Percentiles rank a stretch among this genome's conserved stretches.
These are phyloP conservation scores for Trifolium subterraneum DNA, from an alignment of 306 rosid species.

Conservation along the genomic window DNA sequence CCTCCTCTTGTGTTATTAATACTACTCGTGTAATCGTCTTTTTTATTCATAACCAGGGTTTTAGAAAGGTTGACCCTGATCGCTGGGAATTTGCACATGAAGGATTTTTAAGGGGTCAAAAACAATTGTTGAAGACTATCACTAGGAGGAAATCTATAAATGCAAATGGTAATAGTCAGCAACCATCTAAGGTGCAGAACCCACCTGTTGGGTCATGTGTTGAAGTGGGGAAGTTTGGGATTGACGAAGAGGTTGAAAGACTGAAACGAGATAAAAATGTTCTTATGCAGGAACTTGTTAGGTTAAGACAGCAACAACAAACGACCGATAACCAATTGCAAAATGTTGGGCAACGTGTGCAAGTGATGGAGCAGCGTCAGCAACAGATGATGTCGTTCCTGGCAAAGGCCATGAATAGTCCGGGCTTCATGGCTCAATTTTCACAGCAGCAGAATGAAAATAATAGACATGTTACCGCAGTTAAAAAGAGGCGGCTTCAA, in stretches of 20 bases:
- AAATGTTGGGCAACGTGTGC: constrained; percentile 63
- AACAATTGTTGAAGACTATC: constrained; percentile 79
- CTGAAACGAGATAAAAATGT: constrained; percentile 95
- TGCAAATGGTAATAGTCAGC: constrained; percentile 40
- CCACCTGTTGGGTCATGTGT: constrained; percentile 66
- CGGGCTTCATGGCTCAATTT: constrained; percentile 89
- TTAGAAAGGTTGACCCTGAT: constrained; percentile 94
- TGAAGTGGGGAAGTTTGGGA: constrained; percentile 94
- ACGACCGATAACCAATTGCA: constrained; percentile 86
- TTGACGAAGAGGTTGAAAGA: constrained; percentile 90
- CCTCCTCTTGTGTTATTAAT: neutral
- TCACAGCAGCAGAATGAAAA: constrained; percentile 83
- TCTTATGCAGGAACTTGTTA: constrained; percentile 92
- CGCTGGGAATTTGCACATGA: constrained; percentile 98
- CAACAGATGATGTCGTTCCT: constrained; percentile 97
- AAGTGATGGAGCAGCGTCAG: constrained; percentile 95
- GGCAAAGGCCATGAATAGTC: constrained; percentile 92
- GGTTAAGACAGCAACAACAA: constrained; percentile 94
- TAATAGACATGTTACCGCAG: constrained; percentile 72
- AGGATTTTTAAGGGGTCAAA: constrained; percentile 87
- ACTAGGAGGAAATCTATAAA: constrained; percentile 77
- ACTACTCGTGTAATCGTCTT: neutral
- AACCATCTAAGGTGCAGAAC: constrained; percentile 4
- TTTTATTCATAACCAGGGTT: constrained; percentile 69
- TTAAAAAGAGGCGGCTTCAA: constrained; percentile 72